Evolutionary conservation across 805 yeast genomes (phyloP).

Genomic region (Lachancea nothofagi): DNA sequence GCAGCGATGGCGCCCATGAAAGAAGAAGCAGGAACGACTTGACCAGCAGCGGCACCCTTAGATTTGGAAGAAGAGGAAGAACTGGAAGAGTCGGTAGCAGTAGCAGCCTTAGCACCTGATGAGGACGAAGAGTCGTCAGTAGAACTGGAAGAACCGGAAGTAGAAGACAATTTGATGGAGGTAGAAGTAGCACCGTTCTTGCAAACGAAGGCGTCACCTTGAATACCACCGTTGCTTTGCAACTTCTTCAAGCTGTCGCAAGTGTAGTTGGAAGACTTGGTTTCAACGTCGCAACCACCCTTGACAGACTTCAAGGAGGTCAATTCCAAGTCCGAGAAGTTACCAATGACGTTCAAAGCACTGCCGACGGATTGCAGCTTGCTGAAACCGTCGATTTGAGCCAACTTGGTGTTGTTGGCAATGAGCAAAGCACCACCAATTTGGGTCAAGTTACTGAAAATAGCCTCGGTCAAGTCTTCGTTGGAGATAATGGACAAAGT

Average conservation of each 20-base stretch:
- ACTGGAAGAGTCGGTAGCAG: constrained; percentile 17
- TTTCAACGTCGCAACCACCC: constrained; percentile 86
- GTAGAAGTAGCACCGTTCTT: constrained; percentile 53
- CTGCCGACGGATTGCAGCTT: constrained; percentile 73
- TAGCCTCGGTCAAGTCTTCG: constrained; percentile 60
- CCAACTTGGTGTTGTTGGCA: constrained; percentile 75
- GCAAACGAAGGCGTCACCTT: constrained; percentile 84
- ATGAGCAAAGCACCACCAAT: constrained; percentile 93
- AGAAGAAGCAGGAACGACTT: constrained; percentile 35
- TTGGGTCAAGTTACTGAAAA: constrained; percentile 61
- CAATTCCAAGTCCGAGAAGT: constrained; percentile 73
- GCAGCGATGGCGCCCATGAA: constrained; percentile 47
- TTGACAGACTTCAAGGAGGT: constrained; percentile 67
- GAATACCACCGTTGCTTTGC: constrained; percentile 74
- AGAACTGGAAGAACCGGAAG: constrained; percentile 29
- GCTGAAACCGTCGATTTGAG: constrained; percentile 65
- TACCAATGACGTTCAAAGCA: constrained; percentile 78
- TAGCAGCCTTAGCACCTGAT: constrained; percentile 33
- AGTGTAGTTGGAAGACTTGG: constrained; percentile 65
- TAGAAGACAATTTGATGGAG: constrained; percentile 35
- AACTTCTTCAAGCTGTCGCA: constrained; percentile 71
- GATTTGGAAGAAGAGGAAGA: constrained; percentile 21
- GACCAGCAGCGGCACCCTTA: constrained; percentile 34
- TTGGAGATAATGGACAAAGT: constrained; percentile 73
- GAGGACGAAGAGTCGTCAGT: constrained; percentile 27